Evolutionary conservation across 208 protist genomes (phyloP), one percentile per base, ranked within the genome.

Genomic region (Leishmania tarentolae): DNA sequence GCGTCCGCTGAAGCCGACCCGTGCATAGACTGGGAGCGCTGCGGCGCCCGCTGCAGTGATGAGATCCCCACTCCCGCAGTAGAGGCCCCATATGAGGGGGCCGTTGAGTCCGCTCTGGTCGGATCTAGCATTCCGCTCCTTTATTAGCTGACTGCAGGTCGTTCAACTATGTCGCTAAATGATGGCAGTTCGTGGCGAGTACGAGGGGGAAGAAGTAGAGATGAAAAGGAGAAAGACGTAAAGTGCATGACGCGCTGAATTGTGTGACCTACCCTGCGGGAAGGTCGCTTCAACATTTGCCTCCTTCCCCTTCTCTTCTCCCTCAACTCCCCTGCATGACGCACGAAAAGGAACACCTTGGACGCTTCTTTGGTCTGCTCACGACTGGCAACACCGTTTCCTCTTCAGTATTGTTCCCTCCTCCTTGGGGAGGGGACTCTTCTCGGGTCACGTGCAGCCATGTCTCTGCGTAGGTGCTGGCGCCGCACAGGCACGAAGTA

Each of bases 1-100:
- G 86, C 76, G 65, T 89, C 86, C 15, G 71, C 40, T 5, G 79
- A 42, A 21, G 80, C n/a, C 8, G 76, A 13, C 3, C 42, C 57
- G 65, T 82, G 75, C 24, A 73, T 61, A 0, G 82, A 78, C 7
- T 53, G 77, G 7, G 72, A 73, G 46, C 42, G 80, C 40, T 46
- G 80, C 46, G 69, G 71, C 9, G 19, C 72, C 52, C 13, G 24
- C 8, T 69, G 69, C 70, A 77, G 53, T 19, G 65, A 81, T 15
- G 69, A 80, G 7, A 4, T 52, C 40, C 75, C 71, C 35, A 24
- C 71, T 1, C 71, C 31, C 3, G 40, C 53, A 24, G 19, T 9
- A 21, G 78, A 46, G 28, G 42, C 2, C 35, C 46, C 76, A 24
- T 8, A 56, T 35, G 17, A 24, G 44, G 28, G 11, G 19, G 75